Evolutionary conservation across 2,329 filamentous ascomycete species (phyloP).

Genomic region (Cadophora malorum): DNA sequence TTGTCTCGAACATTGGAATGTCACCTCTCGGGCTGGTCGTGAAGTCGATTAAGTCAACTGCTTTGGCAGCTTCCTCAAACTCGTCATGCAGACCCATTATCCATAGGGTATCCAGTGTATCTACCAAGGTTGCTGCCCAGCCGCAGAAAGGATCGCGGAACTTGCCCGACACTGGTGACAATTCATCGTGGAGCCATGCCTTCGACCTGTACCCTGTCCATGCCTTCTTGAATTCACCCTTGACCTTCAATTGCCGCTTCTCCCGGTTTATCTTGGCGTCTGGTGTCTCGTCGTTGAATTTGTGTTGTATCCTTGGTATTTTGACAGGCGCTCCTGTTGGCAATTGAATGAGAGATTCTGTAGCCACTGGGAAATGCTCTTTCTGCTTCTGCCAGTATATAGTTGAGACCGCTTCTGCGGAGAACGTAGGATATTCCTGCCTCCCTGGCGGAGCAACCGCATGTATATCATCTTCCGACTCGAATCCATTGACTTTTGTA

Average conservation of each 20-base stretch:
- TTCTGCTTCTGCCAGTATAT: constrained; percentile 76
- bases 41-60: constrained; percentile 80
- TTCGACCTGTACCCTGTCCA: constrained; percentile 83
- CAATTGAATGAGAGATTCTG: constrained; percentile 73
- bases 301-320: constrained; percentile 79
- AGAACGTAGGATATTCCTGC: constrained; percentile 35
- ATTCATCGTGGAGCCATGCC: constrained; percentile 88
- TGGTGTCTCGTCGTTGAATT: constrained; percentile 70
- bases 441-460: constrained; percentile 41
- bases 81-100: constrained; percentile 82
- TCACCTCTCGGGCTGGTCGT: constrained; percentile 69
- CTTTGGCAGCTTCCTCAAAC: constrained; percentile 78
- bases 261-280: constrained; percentile 66
- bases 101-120: constrained; percentile 83
- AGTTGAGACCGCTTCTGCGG: constrained; percentile 33
- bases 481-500: constrained; percentile 29
- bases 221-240: constrained; percentile 74
- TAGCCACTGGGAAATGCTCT: constrained; percentile 79
- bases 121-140: constrained; percentile 88
- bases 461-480: constrained; percentile 37
- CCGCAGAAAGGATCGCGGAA: constrained; percentile 85
- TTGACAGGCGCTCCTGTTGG: constrained; percentile 73
- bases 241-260: constrained; percentile 70
- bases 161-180: constrained; percentile 72
- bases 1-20: constrained; percentile 93